Conservation (phyloP, 139 green algal species). For the Trebouxia sp. region DNA sequence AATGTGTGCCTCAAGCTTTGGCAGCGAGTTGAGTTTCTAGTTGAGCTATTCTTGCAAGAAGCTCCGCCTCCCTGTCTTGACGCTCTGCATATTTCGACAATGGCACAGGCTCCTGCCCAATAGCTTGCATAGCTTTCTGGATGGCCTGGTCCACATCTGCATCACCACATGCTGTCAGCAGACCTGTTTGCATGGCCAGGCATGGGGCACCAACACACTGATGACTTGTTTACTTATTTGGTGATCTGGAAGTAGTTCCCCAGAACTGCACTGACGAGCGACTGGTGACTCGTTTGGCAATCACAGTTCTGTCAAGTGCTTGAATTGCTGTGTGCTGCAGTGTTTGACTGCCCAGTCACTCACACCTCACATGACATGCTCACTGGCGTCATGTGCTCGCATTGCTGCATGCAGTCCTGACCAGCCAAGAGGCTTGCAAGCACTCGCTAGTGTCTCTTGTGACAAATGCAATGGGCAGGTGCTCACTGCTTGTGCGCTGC, state of each 20-base stretch:
- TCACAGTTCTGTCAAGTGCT: too few relatives aligned
- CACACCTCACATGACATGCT: too few relatives aligned
- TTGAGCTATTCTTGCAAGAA: constrained; percentile 19
- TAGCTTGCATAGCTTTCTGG: constrained; percentile 42
- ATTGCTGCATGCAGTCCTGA: too few relatives aligned
- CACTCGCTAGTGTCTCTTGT: too few relatives aligned
- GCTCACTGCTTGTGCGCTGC: background rate
- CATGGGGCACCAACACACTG: too few relatives aligned
- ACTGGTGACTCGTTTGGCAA: background rate
- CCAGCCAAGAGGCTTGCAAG: too few relatives aligned
- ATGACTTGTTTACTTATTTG: background rate
- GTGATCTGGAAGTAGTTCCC: background rate
- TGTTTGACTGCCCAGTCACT: too few relatives aligned
- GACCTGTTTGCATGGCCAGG: too few relatives aligned
- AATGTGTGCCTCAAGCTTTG: too few relatives aligned
- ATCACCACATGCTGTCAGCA: background rate
- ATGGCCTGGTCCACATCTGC: constrained; percentile 67
- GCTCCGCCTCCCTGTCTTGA: constrained; percentile 1
- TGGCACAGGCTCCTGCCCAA: constrained; percentile 1
- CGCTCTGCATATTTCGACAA: background rate
- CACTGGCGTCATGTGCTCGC: too few relatives aligned
- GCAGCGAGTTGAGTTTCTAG: constrained; percentile 28
- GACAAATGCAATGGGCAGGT: background rate
- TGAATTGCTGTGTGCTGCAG: too few relatives aligned
- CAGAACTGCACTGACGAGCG: background rate